Percentiles rank a stretch among this genome's conserved stretches.
Evolutionary conservation across 306 rosid species (phyloP).

Genomic region (Crotalaria pallida): DNA sequence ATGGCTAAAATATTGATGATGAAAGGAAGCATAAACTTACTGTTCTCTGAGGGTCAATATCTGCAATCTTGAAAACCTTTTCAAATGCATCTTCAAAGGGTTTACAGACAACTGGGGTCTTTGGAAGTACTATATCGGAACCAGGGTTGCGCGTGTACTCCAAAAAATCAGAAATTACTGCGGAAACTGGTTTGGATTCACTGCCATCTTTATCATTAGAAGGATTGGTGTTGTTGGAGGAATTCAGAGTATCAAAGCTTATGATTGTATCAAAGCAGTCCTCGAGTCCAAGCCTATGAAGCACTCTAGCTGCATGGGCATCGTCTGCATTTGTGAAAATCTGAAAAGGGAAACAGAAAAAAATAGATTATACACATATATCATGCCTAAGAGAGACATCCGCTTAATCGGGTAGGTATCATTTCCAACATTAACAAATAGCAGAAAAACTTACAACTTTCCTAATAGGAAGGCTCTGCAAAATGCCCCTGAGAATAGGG

Average conservation of each 20-base stretch:
- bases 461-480: constrained; percentile 69
- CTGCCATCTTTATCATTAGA: constrained; percentile 19
- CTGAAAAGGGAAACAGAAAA: constrained; percentile 29
- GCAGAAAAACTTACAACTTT: constrained; percentile 54
- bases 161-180: constrained; percentile 23
- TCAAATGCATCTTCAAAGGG: constrained; percentile 68
- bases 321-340: constrained; percentile 64
- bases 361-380: neutral
- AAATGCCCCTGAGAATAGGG: constrained; percentile 59
- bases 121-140: constrained; percentile 38
- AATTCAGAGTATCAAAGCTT: constrained; percentile 83
- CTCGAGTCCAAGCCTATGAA: constrained; percentile 72
- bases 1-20: neutral
- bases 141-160: constrained; percentile 31
- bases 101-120: constrained; percentile 69
- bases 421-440: no score
- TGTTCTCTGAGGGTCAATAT: constrained; percentile 66
- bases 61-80: constrained; percentile 52
- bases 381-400: neutral
- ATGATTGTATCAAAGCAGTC: constrained; percentile 76
- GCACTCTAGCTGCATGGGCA: constrained; percentile 54
- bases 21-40: constrained; percentile 35
- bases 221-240: constrained; percentile 1
- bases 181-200: neutral
- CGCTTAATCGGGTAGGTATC: no score